Conservation (phyloP, 2,329 filamentous ascomycete species). For the Venturia oleaginea region DNA sequence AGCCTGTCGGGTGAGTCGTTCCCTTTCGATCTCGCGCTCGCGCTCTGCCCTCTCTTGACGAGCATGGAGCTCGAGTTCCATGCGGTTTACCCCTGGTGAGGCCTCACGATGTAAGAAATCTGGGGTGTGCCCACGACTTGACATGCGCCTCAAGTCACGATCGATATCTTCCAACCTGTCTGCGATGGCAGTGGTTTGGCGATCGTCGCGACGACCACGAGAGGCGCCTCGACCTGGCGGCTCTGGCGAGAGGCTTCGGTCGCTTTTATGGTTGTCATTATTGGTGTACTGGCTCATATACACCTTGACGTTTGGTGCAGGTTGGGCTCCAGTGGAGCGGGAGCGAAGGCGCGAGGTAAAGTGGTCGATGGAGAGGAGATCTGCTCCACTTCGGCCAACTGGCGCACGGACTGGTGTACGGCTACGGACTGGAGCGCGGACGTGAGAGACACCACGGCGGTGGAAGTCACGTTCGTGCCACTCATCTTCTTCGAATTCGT, state of each 20-base stretch:
- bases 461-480: constrained; percentile 13
- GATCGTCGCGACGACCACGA: constrained; percentile 9
- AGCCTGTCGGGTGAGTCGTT: background rate
- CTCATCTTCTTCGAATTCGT: constrained; percentile 10
- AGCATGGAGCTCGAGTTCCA: constrained; percentile 1
- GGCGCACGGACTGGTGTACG: constrained; percentile 10
- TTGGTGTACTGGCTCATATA: constrained; percentile 10
- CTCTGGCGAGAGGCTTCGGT: constrained; percentile 4
- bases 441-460: constrained; percentile 7
- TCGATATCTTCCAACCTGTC: constrained; percentile 13
- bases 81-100: background rate
- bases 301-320: constrained; percentile 13
- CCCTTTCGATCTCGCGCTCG: background rate
- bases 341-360: constrained; percentile 9
- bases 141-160: constrained; percentile 8
- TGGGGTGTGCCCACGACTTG: background rate
- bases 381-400: constrained; percentile 5
- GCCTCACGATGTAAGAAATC: background rate
- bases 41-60: background rate
- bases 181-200: background rate
- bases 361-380: constrained; percentile 8
- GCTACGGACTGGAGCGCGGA: background rate
- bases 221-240: constrained; percentile 1
- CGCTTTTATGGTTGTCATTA: constrained; percentile 6
- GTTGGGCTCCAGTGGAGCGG: constrained; percentile 8